Percentiles rank a stretch among this genome's conserved stretches.
These are phyloP conservation scores for Saitozyma podzolica DNA, from an alignment of 768 basidiomycete genomes.

Conservation along the genomic window DNA sequence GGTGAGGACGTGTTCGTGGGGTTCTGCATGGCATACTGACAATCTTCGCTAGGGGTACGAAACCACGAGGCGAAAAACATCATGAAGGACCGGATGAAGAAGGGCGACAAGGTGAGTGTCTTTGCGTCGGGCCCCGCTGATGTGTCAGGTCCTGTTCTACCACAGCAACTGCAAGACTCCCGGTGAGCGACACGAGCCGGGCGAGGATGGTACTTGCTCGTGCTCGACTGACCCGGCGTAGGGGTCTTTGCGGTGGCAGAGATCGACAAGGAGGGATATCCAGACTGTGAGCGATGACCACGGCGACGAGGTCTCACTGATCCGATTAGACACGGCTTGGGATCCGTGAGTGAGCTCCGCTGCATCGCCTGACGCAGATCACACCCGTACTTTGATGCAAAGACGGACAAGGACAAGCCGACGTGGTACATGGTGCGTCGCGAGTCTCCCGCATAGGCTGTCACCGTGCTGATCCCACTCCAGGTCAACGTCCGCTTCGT, in stretches of 20 bases:
- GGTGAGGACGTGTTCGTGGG: slow-evolving; percentile 18
- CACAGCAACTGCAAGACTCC: slow-evolving; percentile 50
- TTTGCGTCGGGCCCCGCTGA: slow-evolving; percentile 3
- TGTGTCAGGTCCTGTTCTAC: slow-evolving; percentile 47
- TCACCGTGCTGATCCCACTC: neutral
- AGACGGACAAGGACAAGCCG: slow-evolving; percentile 71
- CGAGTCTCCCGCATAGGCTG: neutral
- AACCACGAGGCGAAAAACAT: slow-evolving; percentile 51
- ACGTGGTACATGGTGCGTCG: slow-evolving; percentile 80
- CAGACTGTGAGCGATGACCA: slow-evolving; percentile 67
- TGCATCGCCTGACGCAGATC: slow-evolving; percentile 31
- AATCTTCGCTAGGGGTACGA: slow-evolving; percentile 39
- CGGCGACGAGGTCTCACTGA: slow-evolving; percentile 1
- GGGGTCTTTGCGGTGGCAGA: slow-evolving; percentile 53
- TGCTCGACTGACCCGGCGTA: neutral
- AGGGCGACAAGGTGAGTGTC: slow-evolving; percentile 43
- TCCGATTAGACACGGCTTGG: slow-evolving; percentile 76
- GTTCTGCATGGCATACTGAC: neutral
- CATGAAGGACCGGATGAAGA: slow-evolving; percentile 51
- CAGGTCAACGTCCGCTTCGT: slow-evolving; percentile 58
- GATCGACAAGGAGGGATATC: slow-evolving; percentile 82
- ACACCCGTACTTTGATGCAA: slow-evolving; percentile 65
- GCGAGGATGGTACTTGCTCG: neutral
- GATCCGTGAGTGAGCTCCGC: slow-evolving; percentile 63
- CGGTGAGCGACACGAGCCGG: slow-evolving; percentile 7